Evolutionary conservation across 306 rosid species (phyloP).

Genomic region (Gleditsia sinensis): DNA sequence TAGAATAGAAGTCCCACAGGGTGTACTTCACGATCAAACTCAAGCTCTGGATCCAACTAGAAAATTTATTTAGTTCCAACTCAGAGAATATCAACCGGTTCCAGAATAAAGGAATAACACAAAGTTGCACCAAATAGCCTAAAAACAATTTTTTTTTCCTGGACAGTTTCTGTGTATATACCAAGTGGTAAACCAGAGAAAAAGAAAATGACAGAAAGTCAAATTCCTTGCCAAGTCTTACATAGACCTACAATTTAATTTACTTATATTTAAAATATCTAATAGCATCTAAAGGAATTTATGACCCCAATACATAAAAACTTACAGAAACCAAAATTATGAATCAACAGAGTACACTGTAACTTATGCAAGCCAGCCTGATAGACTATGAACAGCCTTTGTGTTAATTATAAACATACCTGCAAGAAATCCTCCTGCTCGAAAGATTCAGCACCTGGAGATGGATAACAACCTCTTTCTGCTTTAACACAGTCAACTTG

Average conservation of each 20-base stretch:
- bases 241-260: constrained; percentile 19
- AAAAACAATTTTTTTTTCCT: constrained; percentile 1
- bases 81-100: constrained; percentile 27
- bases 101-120: constrained; percentile 29
- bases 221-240: background rate
- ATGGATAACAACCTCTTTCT: constrained; percentile 83
- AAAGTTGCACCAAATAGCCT: constrained; percentile 26
- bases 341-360: constrained; percentile 24
- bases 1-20: constrained; percentile 85
- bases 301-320: too few species aligned
- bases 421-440: constrained; percentile 99
- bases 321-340: constrained; percentile 10
- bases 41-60: constrained; percentile 98
- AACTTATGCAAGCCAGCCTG: constrained; percentile 7
- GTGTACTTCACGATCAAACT: constrained; percentile 98
- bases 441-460: constrained; percentile 81
- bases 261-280: constrained; percentile 12
- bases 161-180: constrained; percentile 12
- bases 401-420: constrained; percentile 52
- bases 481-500: constrained; percentile 77
- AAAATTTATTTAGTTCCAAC: constrained; percentile 37
- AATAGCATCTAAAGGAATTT: constrained; percentile 14
- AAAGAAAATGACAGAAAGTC: too few species aligned
- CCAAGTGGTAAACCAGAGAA: constrained; percentile 25
- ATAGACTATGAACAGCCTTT: constrained; percentile 25